Evolutionary conservation across 768 basidiomycete species (phyloP).

Genomic region (Leccinellum luteum): DNA sequence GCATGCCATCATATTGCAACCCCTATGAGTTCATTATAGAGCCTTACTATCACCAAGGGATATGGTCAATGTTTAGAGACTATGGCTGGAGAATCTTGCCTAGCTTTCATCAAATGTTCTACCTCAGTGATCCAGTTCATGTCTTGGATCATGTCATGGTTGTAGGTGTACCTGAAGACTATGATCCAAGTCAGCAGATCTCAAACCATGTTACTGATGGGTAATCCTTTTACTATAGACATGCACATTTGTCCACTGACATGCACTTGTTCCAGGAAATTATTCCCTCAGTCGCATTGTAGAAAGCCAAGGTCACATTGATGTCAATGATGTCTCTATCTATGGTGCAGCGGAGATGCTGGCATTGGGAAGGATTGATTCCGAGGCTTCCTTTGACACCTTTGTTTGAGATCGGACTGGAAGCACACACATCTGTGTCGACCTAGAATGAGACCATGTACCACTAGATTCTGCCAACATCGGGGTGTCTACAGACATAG

Average conservation of each 20-base stretch:
- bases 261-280: not conserved
- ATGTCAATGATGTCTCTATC: not conserved
- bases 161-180: not conserved
- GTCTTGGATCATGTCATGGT: not conserved
- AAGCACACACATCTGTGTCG: constrained; percentile 3
- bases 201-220: too few relatives aligned
- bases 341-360: constrained; percentile 4
- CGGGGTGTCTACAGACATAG: constrained; percentile 3
- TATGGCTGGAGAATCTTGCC: not conserved
- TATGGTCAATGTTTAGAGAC: constrained; percentile 6
- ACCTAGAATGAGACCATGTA: constrained; percentile 1
- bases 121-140: not conserved
- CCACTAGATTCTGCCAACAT: not conserved
- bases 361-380: not conserved
- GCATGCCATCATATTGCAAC: too few relatives aligned
- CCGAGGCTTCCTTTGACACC: not conserved
- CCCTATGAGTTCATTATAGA: too few relatives aligned
- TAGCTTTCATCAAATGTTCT: constrained; percentile 11
- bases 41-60: too few relatives aligned
- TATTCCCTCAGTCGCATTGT: not conserved
- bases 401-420: constrained; percentile 1
- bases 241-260: too few relatives aligned
- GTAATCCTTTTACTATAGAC: too few relatives aligned
- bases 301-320: not conserved
- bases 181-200: not conserved